Evolutionary conservation across 2,329 filamentous ascomycete species (phyloP).

Genomic region (Torrubiella hemipterigena): DNA sequence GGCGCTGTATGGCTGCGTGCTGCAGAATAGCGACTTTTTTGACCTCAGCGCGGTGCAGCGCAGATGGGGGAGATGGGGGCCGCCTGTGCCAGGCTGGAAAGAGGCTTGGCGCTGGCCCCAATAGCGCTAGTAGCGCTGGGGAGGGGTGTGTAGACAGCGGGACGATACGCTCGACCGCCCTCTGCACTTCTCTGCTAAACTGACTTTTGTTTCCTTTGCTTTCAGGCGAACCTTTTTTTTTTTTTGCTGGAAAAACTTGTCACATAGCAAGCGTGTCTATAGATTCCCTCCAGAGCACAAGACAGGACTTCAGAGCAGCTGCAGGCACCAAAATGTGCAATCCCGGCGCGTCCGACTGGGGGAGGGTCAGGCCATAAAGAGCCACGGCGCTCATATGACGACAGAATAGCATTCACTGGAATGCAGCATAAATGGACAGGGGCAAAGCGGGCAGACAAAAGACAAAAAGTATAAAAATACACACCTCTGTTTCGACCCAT

Average conservation of each 20-base stretch:
- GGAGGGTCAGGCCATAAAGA: no score
- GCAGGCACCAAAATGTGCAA: neutral
- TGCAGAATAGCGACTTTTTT: neutral
- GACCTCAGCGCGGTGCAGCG: neutral
- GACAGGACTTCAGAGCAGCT: neutral
- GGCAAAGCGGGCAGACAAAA: neutral
- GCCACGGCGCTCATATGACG: no score
- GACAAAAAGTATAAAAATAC: neutral
- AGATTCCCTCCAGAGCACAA: neutral
- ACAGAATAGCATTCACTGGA: conserved; percentile 2
- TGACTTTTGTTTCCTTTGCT: no score
- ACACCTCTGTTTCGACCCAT: conserved; percentile 8
- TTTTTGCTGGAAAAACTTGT: neutral
- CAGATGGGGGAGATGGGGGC: neutral
- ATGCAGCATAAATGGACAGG: conserved; percentile 1
- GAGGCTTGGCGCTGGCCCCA: no score
- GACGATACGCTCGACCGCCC: no score
- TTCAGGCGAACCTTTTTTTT: neutral
- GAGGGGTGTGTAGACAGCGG: no score
- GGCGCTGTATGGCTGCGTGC: neutral
- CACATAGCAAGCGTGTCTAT: neutral
- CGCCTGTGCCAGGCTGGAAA: no score
- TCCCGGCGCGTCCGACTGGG: neutral
- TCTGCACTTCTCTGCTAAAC: no score
- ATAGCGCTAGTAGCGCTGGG: no score